A percentile compares a stretch with the other conserved stretches of the same genome.
Evolutionary conservation across 495 filamentous ascomycete genomes (phyloP).

Genomic region (Xylaria castorea): DNA sequence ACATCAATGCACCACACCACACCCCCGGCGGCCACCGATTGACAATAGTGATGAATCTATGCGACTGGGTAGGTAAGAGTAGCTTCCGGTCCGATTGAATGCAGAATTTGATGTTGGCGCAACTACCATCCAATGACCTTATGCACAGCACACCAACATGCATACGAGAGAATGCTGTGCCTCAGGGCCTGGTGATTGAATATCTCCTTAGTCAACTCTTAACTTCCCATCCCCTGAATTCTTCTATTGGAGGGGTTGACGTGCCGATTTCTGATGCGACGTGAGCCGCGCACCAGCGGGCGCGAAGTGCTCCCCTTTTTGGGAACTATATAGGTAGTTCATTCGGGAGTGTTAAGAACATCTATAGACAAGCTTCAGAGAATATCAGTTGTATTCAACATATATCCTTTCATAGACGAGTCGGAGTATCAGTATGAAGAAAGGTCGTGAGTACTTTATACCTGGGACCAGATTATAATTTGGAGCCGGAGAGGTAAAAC

Average conservation of each 20-base stretch:
- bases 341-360: neutral
- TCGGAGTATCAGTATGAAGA: neutral
- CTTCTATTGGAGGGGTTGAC: neutral
- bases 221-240: neutral
- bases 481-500: neutral
- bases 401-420: neutral
- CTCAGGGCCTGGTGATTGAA: neutral
- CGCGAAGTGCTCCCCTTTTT: neutral
- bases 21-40: neutral
- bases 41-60: neutral
- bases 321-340: neutral
- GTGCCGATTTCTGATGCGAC: neutral
- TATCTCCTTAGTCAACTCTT: neutral
- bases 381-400: neutral
- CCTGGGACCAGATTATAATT: neutral
- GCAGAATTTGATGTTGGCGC: neutral
- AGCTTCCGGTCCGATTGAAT: neutral
- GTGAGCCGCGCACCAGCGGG: neutral
- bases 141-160: slow-evolving; percentile 4
- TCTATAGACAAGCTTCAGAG: neutral
- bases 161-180: slow-evolving; percentile 3
- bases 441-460: neutral
- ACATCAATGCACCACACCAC: neutral
- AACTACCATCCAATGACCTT: neutral
- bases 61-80: neutral